Conservation (phyloP, 805 yeast species). For the Metschnikowia rubicola region DNA sequence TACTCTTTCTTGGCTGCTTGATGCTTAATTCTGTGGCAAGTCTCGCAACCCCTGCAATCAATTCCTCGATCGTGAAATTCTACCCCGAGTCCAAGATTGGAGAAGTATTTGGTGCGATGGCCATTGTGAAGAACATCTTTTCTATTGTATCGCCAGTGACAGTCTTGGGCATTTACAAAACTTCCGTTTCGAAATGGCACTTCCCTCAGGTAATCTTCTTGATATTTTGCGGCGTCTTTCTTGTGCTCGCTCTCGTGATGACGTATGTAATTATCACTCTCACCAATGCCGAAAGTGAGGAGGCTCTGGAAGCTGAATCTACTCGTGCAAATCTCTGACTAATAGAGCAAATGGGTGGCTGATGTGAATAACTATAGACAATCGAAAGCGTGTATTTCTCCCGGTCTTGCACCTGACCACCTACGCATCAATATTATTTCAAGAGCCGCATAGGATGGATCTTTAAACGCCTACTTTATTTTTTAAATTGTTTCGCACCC, state of each 20-base stretch:
- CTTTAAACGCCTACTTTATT: no score
- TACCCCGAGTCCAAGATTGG: slow-evolving; percentile 59
- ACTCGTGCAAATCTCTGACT: no score
- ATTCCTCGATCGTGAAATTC: slow-evolving; percentile 58
- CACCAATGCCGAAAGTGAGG: slow-evolving; percentile 11
- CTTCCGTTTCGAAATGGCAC: slow-evolving; percentile 24
- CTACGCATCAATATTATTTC: no score
- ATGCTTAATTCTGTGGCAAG: slow-evolving; percentile 43
- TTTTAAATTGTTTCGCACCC: slow-evolving; percentile 2
- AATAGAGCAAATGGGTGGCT: no score
- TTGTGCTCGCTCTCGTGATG: slow-evolving; percentile 1
- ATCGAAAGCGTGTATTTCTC: no score
- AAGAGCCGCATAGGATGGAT: no score
- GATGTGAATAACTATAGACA: no score
- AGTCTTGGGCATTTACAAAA: slow-evolving; percentile 44
- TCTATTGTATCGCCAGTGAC: slow-evolving; percentile 48
- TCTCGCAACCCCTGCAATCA: slow-evolving; percentile 47
- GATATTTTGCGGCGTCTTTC: slow-evolving; percentile 13
- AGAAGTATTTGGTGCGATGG: slow-evolving; percentile 68
- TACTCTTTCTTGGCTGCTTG: slow-evolving; percentile 30
- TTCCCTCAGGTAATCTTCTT: slow-evolving; percentile 29
- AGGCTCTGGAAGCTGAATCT: background rate
- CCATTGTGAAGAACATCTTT: slow-evolving; percentile 52
- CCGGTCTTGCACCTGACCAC: no score
- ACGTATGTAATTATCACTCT: slow-evolving; percentile 9